Percentiles rank a stretch among this genome's conserved stretches.
phyloP scores from a whole-genome alignment of 441 rosid species.

The Erysimum cheiri region DNA sequence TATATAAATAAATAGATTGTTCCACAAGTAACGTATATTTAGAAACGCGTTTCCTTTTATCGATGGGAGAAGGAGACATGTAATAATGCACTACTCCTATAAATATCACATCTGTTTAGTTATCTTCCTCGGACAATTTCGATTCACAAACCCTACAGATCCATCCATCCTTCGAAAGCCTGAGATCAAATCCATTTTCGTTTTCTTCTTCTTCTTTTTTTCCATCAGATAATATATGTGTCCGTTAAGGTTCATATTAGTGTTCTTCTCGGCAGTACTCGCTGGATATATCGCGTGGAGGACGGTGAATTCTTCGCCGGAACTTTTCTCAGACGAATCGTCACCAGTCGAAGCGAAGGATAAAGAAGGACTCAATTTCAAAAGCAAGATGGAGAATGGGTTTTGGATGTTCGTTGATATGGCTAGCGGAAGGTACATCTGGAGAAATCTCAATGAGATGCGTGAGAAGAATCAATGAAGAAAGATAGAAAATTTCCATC shows the following conservation, averaged over 20 bases:
- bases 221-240: slow-evolving; percentile 55
- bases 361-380: slow-evolving; percentile 50
- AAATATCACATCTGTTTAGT: neutral
- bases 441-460: slow-evolving; percentile 80
- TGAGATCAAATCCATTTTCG: slow-evolving; percentile 2
- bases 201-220: no score
- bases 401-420: slow-evolving; percentile 96
- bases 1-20: neutral
- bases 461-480: slow-evolving; percentile 42
- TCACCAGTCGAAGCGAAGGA: slow-evolving; percentile 46
- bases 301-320: slow-evolving; percentile 68
- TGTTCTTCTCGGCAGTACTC: slow-evolving; percentile 79
- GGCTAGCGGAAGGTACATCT: slow-evolving; percentile 88
- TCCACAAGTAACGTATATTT: neutral
- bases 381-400: slow-evolving; percentile 64
- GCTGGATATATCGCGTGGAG: slow-evolving; percentile 85
- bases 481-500: neutral
- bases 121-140: neutral
- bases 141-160: slow-evolving; percentile 28
- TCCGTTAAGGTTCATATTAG: slow-evolving; percentile 77
- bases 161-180: neutral
- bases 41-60: slow-evolving; percentile 32
- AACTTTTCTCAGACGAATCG: slow-evolving; percentile 46
- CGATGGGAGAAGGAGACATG: slow-evolving; percentile 36
- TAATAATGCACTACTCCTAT: no score